These are phyloP conservation scores for Carpinus viminea DNA, from an alignment of 306 rosid genomes.

Conservation along the genomic window DNA sequence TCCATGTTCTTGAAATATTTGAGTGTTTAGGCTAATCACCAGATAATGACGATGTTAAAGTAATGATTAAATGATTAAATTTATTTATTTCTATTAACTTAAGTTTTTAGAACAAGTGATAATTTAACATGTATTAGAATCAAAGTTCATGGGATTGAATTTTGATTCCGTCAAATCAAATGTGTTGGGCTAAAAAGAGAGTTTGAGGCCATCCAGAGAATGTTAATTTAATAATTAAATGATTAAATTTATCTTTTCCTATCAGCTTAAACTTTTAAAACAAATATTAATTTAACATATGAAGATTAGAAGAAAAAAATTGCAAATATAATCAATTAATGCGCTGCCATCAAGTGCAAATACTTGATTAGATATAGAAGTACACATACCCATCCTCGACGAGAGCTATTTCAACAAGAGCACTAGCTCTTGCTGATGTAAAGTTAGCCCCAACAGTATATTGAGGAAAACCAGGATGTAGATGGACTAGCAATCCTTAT, in stretches of 20 bases:
- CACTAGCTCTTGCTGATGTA: slow-evolving; percentile 67
- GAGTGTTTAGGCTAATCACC: slow-evolving; percentile 36
- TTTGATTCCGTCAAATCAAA: too few relatives aligned
- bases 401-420: slow-evolving; percentile 33
- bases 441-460: slow-evolving; percentile 63
- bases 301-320: background rate
- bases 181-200: too few relatives aligned
- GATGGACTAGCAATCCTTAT: background rate
- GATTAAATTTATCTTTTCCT: too few relatives aligned
- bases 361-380: background rate
- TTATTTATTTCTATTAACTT: too few relatives aligned
- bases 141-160: too few relatives aligned
- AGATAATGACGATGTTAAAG: background rate
- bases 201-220: background rate
- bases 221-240: too few relatives aligned
- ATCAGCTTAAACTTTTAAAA: too few relatives aligned
- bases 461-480: slow-evolving; percentile 37
- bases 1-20: slow-evolving; percentile 27
- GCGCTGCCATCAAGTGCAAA: too few relatives aligned
- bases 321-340: background rate
- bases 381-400: slow-evolving; percentile 36
- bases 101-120: too few relatives aligned
- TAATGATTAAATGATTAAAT: too few relatives aligned
- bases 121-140: too few relatives aligned
- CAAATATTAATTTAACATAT: too few relatives aligned